Conservation (phyloP, 768 basidiomycete genomes). For the Agaricus sinodeliciosus region DNA sequence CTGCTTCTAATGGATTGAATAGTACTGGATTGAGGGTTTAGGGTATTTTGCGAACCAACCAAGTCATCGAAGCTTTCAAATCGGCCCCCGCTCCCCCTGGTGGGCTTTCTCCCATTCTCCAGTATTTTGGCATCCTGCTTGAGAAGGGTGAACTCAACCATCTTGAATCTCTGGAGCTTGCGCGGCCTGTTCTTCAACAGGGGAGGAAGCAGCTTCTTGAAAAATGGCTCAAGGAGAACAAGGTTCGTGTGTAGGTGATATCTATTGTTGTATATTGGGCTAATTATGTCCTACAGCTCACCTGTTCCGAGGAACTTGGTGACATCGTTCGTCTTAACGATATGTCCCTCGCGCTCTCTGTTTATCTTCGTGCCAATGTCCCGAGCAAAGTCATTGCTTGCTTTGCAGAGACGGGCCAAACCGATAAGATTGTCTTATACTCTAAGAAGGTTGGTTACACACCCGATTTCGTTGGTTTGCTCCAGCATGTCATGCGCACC, state of each 20-base stretch:
- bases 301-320: conserved; percentile 97
- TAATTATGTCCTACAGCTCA: conserved; percentile 51
- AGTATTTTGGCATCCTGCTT: conserved; percentile 97
- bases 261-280: not conserved
- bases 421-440: conserved; percentile 95
- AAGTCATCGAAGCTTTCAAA: conserved; percentile 98
- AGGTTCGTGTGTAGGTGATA: conserved; percentile 40
- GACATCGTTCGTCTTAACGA: conserved; percentile 93
- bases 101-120: conserved; percentile 89
- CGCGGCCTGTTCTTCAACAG: conserved; percentile 92
- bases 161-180: conserved; percentile 90
- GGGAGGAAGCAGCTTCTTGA: conserved; percentile 95
- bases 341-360: conserved; percentile 94
- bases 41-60: conserved; percentile 92
- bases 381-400: conserved; percentile 99
- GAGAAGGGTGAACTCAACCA: conserved; percentile 99
- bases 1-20: not conserved
- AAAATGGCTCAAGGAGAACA: conserved; percentile 99
- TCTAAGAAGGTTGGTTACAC: conserved; percentile 94
- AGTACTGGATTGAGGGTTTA: conserved; percentile 22
- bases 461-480: conserved; percentile 86
- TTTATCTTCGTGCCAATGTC: conserved; percentile 95
- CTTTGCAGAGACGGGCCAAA: conserved; percentile 98
- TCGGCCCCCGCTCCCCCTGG: conserved; percentile 86
- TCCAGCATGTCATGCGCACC: conserved; percentile 94